Percentiles rank a stretch among this genome's conserved stretches.
These are phyloP conservation scores for Triticum turgidum DNA, from an alignment of 176 grass and related monocot species.

Conservation along the genomic window DNA sequence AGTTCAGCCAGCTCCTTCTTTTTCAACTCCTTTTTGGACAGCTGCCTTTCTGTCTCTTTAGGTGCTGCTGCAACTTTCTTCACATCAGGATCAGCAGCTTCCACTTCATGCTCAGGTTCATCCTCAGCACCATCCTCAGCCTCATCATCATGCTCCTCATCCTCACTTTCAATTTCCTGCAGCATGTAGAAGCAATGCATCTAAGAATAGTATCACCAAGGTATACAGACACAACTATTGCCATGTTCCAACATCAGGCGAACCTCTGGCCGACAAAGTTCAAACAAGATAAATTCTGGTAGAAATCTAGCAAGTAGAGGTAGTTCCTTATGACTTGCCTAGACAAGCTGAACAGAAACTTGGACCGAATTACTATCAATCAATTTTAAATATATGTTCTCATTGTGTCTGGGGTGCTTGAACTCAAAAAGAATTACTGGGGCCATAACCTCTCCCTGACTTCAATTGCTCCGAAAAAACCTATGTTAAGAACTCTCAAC, in stretches of 20 bases:
- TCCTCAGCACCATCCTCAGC: slow-evolving; percentile 74
- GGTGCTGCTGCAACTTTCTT: slow-evolving; percentile 47
- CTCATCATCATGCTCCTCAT: slow-evolving; percentile 78
- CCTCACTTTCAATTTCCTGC: slow-evolving; percentile 90
- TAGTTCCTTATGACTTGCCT: neutral
- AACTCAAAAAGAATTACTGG: neutral
- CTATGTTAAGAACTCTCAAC: neutral
- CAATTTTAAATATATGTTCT: neutral
- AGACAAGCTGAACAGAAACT: neutral
- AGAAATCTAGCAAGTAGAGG: neutral
- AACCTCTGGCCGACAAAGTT: neutral
- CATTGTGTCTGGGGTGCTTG: neutral
- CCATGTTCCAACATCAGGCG: neutral
- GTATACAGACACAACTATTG: neutral
- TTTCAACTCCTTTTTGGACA: slow-evolving; percentile 98
- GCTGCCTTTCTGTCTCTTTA: slow-evolving; percentile 92
- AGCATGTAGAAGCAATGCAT: slow-evolving; percentile 21
- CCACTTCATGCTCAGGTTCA: slow-evolving; percentile 59
- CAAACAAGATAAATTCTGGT: slow-evolving; percentile 18
- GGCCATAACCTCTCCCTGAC: neutral
- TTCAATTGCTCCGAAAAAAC: neutral
- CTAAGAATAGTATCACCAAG: slow-evolving; percentile 24
- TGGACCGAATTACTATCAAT: neutral
- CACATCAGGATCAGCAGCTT: slow-evolving; percentile 36
- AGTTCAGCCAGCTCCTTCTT: slow-evolving; percentile 97